phyloP scores from a whole-genome alignment of 257 asterid species.

The Lycium ferocissimum region DNA sequence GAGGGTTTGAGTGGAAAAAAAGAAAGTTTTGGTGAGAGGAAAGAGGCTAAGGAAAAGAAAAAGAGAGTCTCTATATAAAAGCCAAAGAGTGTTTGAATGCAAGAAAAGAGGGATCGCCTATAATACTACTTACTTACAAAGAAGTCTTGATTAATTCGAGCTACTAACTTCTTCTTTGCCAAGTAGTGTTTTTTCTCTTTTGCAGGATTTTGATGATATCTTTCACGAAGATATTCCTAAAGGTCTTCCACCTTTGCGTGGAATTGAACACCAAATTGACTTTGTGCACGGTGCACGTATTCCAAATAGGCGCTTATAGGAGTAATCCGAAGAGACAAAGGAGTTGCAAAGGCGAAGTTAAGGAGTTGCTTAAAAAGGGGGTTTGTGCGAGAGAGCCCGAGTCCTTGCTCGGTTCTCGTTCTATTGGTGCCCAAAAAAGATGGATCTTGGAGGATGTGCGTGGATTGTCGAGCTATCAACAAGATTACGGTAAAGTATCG shows the following conservation, averaged over 20 bases:
- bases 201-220: background rate
- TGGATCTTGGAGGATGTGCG: background rate
- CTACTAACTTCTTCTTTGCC: background rate
- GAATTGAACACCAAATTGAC: background rate
- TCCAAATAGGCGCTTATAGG: background rate
- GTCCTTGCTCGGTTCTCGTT: too few relatives aligned
- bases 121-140: background rate
- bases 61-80: too few relatives aligned
- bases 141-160: background rate
- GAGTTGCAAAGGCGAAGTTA: background rate
- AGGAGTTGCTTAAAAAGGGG: background rate
- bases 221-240: background rate
- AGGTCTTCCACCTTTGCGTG: background rate
- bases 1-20: too few relatives aligned
- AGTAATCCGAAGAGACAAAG: background rate
- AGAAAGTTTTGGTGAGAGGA: too few relatives aligned
- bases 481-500: background rate
- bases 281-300: background rate
- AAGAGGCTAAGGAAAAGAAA: too few relatives aligned
- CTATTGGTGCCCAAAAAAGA: too few relatives aligned
- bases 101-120: background rate
- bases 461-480: background rate
- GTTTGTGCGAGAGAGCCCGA: too few relatives aligned
- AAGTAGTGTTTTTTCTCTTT: background rate
- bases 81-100: background rate